phyloP scores from a whole-genome alignment of 768 basidiomycete species.

The Nevesoporus exiguus region DNA sequence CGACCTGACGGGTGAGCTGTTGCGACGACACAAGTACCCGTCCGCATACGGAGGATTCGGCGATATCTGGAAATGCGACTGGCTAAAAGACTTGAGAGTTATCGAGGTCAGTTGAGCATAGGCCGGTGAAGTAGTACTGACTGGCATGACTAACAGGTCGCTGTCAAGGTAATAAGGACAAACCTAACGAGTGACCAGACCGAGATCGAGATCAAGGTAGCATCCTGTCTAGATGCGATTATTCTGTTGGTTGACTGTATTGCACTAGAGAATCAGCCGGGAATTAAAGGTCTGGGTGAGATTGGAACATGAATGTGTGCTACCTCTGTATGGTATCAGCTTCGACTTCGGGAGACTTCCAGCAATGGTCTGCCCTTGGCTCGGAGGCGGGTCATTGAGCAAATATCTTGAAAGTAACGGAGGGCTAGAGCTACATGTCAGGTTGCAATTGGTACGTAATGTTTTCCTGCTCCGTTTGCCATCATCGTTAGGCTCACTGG shows the following conservation, averaged over 20 bases:
- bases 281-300: conserved; percentile 26
- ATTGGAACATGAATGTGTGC: conserved; percentile 27
- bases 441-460: conserved; percentile 18
- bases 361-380: conserved; percentile 36
- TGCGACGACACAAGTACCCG: conserved; percentile 18
- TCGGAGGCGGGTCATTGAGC: conserved; percentile 29
- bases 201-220: conserved; percentile 14
- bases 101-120: conserved; percentile 18
- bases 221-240: neutral
- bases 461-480: neutral
- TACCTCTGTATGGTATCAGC: conserved; percentile 29
- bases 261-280: conserved; percentile 9
- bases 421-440: neutral
- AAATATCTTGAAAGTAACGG: conserved; percentile 20
- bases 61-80: conserved; percentile 26
- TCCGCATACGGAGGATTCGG: conserved; percentile 22
- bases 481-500: neutral
- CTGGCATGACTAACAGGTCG: conserved; percentile 15
- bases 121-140: neutral
- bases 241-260: neutral
- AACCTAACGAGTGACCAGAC: conserved; percentile 8
- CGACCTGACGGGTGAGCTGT: conserved; percentile 13
- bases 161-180: conserved; percentile 27
- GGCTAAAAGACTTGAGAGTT: conserved; percentile 13
- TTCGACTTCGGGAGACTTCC: conserved; percentile 29